Conservation (phyloP, 75 land plant genomes). For the Pinus albicaulis region DNA sequence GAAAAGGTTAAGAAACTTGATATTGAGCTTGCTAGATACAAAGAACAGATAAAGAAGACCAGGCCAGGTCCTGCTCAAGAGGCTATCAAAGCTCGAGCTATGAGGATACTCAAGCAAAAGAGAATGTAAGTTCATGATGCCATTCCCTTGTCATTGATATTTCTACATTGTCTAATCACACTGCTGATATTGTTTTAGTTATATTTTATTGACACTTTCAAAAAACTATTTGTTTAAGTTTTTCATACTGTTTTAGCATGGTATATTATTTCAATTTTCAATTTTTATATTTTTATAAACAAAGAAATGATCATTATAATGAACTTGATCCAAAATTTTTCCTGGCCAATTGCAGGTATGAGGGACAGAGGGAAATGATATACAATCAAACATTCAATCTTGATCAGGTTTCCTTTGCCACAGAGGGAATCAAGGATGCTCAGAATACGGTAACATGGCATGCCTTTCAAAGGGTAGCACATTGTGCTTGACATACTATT, state of each 20-base stretch:
- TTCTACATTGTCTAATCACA: not conserved
- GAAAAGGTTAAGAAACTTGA: conserved; percentile 95
- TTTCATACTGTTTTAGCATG: too few species aligned
- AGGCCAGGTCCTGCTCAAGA: conserved; percentile 99
- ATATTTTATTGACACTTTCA: not conserved
- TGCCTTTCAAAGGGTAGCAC: not conserved
- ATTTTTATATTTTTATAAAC: too few species aligned
- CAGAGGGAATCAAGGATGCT: conserved; percentile 97
- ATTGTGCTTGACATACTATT: not conserved
- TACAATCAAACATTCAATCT: conserved; percentile 95
- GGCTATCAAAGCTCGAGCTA: conserved; percentile 96
- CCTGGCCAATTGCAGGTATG: conserved; percentile 63
- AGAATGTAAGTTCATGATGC: conserved; percentile 54
- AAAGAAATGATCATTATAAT: too few species aligned
- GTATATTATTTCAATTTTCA: too few species aligned
- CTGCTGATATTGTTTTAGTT: not conserved
- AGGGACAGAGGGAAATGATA: conserved; percentile 92
- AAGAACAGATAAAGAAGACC: conserved; percentile 94
- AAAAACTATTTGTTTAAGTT: too few species aligned
- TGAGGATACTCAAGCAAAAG: conserved; percentile 97
- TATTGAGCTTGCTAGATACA: conserved; percentile 77
- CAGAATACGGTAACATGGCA: conserved; percentile 78
- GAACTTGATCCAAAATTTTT: too few species aligned
- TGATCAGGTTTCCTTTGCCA: conserved; percentile 95
- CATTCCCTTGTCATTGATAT: not conserved